Percentiles rank a stretch among this genome's conserved stretches.
phyloP scores from a whole-genome alignment of 208 protist species.

The Wallacemonas sp. region DNA sequence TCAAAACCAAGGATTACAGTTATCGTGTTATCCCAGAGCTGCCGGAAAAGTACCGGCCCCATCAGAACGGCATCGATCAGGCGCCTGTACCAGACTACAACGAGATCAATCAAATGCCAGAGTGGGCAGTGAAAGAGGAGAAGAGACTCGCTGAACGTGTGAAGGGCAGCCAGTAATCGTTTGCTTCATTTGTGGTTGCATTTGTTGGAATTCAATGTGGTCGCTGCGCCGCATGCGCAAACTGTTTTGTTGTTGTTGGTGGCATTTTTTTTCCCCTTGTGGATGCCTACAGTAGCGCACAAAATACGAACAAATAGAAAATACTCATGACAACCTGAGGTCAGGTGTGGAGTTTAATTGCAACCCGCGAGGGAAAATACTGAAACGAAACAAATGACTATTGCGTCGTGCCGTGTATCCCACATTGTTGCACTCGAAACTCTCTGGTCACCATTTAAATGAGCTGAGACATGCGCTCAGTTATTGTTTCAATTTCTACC shows the following conservation, averaged over 20 bases:
- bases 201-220: not conserved
- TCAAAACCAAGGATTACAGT: conserved; percentile 90
- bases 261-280: no score
- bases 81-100: conserved; percentile 85
- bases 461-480: no score
- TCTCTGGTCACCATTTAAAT: no score
- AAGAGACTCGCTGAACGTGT: conserved; percentile 47
- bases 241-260: not conserved
- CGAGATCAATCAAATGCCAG: conserved; percentile 89
- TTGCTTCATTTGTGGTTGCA: not conserved
- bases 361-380: no score
- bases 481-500: no score
- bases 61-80: conserved; percentile 90
- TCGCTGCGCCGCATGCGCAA: not conserved
- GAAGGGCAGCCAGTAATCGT: conserved; percentile 10
- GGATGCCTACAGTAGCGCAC: no score
- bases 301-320: no score
- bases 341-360: no score
- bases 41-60: conserved; percentile 90
- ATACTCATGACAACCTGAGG: no score
- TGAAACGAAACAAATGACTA: no score
- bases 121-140: conserved; percentile 87
- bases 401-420: no score
- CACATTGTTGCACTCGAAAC: no score
- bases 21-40: conserved; percentile 89